Base-by-base conservation (phyloP, 352 stramenopile genomes). In the Discostella stelligera region DNA sequence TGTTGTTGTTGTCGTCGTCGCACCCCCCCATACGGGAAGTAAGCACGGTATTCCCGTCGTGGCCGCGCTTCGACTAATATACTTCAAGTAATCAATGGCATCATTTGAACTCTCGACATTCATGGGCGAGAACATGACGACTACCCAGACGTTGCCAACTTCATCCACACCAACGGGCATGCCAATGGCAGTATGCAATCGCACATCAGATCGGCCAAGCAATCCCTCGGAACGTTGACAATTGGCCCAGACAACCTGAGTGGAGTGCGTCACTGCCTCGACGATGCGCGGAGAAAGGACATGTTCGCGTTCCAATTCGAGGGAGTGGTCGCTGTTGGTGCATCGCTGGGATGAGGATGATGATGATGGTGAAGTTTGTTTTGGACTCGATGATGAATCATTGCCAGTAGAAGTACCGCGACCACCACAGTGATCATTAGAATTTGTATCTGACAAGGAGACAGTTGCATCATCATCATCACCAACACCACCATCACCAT, bases 101-200 rank as follows among this genome's bases (percentile, higher is more conserved):
- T 93, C 85, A 27, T 77, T 74, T 7, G 76, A 87, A 61, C 82
- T 92, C 66, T 86, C 67, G 48, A 93, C 84, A 83, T 89, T 91
- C 39, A 90, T 89, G 1, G 88, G 85, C 32, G 80, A 89, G 78
- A 92, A 93, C 88, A 93, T 93, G 23, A 93, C 84, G 20, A 93
- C 88, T 0, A 93, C 79, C 68, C 88, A 93, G 74, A 93, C 90
- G 66, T 93, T 90, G n/a, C 88, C 88, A 44, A 72, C 54, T 9
- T 75, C 72, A 58, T 93, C 88, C 3, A 93, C 71, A n/a, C 86
- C 88, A 16, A 93, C 88, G 20, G 88, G 88, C 84, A 93, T 89
- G 23, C 88, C 88, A 16, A 93, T 87, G 23, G 88, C 88, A 58
- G 88, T 93, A 68, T 92, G 88, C 10, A 93, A 71, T 63, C 82